These are phyloP conservation scores for Fusarium abutilonis DNA, from an alignment of 2,329 filamentous ascomycete genomes.

Conservation along the genomic window DNA sequence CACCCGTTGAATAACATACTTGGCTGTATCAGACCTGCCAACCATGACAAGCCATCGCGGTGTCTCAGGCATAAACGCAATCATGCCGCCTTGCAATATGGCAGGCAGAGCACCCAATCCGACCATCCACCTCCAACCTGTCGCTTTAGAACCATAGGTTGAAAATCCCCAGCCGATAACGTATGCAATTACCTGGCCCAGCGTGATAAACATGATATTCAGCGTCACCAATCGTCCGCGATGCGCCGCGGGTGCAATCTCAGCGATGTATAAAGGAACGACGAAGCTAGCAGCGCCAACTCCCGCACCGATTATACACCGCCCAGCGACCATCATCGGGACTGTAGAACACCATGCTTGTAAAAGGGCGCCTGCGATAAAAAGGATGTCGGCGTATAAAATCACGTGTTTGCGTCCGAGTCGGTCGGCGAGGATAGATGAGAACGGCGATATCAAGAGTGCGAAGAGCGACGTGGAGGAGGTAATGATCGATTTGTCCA, in stretches of 20 bases:
- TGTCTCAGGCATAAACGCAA: slow-evolving; percentile 84
- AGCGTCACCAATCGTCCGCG: slow-evolving; percentile 85
- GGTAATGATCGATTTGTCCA: slow-evolving; percentile 77
- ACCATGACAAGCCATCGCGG: slow-evolving; percentile 85
- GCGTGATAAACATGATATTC: slow-evolving; percentile 83
- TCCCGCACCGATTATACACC: slow-evolving; percentile 75
- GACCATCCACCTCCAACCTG: slow-evolving; percentile 92
- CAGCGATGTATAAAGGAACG: slow-evolving; percentile 87
- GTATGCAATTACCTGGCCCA: slow-evolving; percentile 91
- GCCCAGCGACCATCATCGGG: slow-evolving; percentile 70
- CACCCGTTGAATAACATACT: slow-evolving; percentile 70
- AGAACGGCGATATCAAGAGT: slow-evolving; percentile 69
- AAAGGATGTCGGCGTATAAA: slow-evolving; percentile 71
- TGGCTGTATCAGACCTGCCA: slow-evolving; percentile 69
- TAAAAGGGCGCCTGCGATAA: slow-evolving; percentile 71
- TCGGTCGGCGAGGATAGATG: slow-evolving; percentile 70
- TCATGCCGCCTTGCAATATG: slow-evolving; percentile 71
- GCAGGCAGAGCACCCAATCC: slow-evolving; percentile 85
- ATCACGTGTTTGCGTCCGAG: slow-evolving; percentile 71
- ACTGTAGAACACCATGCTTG: slow-evolving; percentile 71
- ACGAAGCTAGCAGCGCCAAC: slow-evolving; percentile 84
- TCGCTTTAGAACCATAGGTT: slow-evolving; percentile 58
- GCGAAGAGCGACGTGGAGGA: slow-evolving; percentile 75
- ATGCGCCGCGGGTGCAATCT: slow-evolving; percentile 79
- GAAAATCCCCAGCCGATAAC: slow-evolving; percentile 81